These are phyloP conservation scores for Aphanomyces stellatus DNA, from an alignment of 352 stramenopile genomes.

Conservation along the genomic window DNA sequence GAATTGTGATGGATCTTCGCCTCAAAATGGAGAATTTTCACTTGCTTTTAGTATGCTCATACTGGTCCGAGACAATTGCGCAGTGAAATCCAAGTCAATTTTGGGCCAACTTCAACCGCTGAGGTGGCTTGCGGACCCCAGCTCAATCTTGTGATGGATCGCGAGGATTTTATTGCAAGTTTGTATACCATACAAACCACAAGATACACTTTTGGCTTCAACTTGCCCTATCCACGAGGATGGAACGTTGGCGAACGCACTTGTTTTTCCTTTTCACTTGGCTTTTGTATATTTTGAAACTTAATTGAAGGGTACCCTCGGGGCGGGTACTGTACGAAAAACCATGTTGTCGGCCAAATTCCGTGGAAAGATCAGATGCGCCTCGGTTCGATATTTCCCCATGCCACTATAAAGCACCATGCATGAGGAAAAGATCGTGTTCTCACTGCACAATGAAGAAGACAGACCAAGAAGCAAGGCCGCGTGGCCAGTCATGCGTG, in stretches of 20 bases:
- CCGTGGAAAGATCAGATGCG: neutral
- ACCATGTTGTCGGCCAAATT: neutral
- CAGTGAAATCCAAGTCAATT: slow-evolving; percentile 18
- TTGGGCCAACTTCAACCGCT: slow-evolving; percentile 8
- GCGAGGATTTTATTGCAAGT: neutral
- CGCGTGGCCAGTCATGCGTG: too few species aligned
- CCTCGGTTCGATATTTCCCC: neutral
- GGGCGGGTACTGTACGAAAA: neutral
- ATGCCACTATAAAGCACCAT: neutral
- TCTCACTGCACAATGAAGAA: too few species aligned
- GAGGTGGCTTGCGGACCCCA: neutral
- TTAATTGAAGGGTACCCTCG: neutral
- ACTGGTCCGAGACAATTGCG: neutral
- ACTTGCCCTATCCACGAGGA: neutral
- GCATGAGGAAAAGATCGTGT: too few species aligned
- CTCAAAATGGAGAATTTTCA: neutral
- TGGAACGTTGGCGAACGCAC: neutral
- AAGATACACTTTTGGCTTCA: neutral
- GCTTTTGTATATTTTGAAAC: neutral
- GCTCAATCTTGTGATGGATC: neutral
- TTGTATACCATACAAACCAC: slow-evolving; percentile 12
- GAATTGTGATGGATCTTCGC: slow-evolving; percentile 17
- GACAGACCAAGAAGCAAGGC: too few species aligned
- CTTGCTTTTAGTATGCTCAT: slow-evolving; percentile 9
- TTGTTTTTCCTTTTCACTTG: neutral